Conservation (phyloP, 2,329 filamentous ascomycete genomes). For the Stagonosporopsis cucurbitacearum region DNA sequence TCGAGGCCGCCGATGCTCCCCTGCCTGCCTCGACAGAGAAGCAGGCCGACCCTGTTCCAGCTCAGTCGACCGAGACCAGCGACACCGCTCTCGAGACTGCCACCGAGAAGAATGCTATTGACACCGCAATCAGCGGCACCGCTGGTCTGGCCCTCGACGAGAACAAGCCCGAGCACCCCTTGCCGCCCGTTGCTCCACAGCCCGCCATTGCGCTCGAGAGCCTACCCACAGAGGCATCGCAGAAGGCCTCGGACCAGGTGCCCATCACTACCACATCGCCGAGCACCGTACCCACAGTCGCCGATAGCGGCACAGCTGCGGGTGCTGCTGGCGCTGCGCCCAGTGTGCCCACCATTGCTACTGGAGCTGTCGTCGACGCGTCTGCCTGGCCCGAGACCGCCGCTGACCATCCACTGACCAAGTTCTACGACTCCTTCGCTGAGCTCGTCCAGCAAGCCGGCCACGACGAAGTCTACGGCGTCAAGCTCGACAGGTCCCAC, state of each 20-base stretch:
- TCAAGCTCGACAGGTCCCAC: slow-evolving; percentile 62
- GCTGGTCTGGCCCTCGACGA: slow-evolving; percentile 26
- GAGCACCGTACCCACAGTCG: slow-evolving; percentile 11
- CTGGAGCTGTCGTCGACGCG: slow-evolving; percentile 7
- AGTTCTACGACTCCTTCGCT: slow-evolving; percentile 65
- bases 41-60: slow-evolving; percentile 21
- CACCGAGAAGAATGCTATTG: slow-evolving; percentile 26
- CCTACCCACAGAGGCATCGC: slow-evolving; percentile 10
- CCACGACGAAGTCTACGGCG: slow-evolving; percentile 86
- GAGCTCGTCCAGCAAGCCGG: slow-evolving; percentile 63
- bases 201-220: slow-evolving; percentile 11
- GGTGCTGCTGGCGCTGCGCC: slow-evolving; percentile 16
- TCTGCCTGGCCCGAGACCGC: slow-evolving; percentile 47
- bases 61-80: slow-evolving; percentile 17
- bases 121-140: slow-evolving; percentile 24
- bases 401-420: slow-evolving; percentile 55
- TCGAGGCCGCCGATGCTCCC: slow-evolving; percentile 21
- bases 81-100: slow-evolving; percentile 19
- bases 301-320: slow-evolving; percentile 6
- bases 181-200: slow-evolving; percentile 20
- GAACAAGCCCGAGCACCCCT: slow-evolving; percentile 22
- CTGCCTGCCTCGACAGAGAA: slow-evolving; percentile 22
- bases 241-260: slow-evolving; percentile 18
- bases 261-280: slow-evolving; percentile 18
- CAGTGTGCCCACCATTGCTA: slow-evolving; percentile 11